phyloP scores from a whole-genome alignment of 768 basidiomycete genomes.

The Mrakia blollopis region DNA sequence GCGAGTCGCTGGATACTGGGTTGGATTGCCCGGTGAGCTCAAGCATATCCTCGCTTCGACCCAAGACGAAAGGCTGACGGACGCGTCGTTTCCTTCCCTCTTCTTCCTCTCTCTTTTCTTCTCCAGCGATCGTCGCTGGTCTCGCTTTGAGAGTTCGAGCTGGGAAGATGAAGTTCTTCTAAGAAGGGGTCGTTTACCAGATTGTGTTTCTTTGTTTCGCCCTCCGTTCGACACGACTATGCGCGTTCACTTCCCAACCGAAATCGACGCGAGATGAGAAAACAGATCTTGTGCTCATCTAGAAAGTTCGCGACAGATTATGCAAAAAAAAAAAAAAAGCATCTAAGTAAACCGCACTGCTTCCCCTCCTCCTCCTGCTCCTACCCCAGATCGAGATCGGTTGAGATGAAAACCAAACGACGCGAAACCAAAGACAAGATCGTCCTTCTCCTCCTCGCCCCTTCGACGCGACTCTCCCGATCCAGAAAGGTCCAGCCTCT shows the following conservation, averaged over 20 bases:
- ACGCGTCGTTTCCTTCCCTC: too few species aligned
- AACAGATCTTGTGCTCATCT: too few species aligned
- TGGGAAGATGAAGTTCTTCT: conserved; percentile 2
- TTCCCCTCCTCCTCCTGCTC: too few species aligned
- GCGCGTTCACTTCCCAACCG: too few species aligned
- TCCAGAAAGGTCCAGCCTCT: background rate
- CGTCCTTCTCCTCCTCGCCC: background rate
- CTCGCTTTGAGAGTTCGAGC: background rate
- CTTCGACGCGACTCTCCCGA: background rate
- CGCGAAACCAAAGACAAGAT: background rate
- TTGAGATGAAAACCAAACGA: background rate
- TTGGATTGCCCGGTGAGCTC: conserved; percentile 3
- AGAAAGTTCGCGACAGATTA: too few species aligned
- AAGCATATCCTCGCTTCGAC: too few species aligned
- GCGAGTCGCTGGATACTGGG: background rate
- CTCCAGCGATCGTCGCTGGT: background rate
- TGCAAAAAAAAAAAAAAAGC: too few species aligned
- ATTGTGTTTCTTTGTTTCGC: background rate
- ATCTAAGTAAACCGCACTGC: too few species aligned
- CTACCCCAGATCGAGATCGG: too few species aligned
- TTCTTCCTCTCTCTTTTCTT: background rate
- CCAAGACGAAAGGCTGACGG: background rate
- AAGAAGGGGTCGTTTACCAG: background rate
- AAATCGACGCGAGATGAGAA: too few species aligned
- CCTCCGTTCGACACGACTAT: too few species aligned